Base-by-base conservation (phyloP, 257 asterid genomes). In the Gentiana macrophylla region DNA sequence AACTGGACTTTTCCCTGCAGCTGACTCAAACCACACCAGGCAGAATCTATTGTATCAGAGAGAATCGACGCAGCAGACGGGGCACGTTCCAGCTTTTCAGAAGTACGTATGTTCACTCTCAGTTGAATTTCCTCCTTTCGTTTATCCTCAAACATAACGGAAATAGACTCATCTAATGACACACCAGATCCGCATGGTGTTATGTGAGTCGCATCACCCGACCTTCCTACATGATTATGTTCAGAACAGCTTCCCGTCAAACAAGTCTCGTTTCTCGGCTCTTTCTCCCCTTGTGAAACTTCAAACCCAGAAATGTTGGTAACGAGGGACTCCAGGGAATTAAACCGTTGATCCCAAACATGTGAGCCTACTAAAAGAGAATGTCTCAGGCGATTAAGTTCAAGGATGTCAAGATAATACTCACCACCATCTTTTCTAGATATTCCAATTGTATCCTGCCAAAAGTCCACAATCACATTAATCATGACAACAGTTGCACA, bases 11-110 rank as follows among this genome's bases (percentile, higher is more conserved):
- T 66, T 53, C 44, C 57, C 32, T 69, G 61, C 34, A 77, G 70
- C 50, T 58, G 76, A 60, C 83, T 84, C 37, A 86, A 78, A 65
- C 98, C 98, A 45, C 86, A 78, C 96, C 98, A 91, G 8, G 85
- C 94, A 45, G 76, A 84, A 75, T 91, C 98, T 48, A 91, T 91
- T 72, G 79, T 72, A 61, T 91, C 96, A 13, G 98, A 87, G 49
- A 92, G 86, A 59, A 75, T 73, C 1, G 94, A 75, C 35, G 72
- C 97, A 61, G 85, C 93, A 4, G 93, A 83, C 5, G 92, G 84
- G 49, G 57, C 73, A 41, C 74, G 82, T 73, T 77, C 86, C 49
- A 83, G 24, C 24, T 24, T 47, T 49, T 77, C 49, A 35, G 32
- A 47, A 44, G 53, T 66, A 62, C 46, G 35, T n/a, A 41, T 49